Evolutionary conservation across 2,329 filamentous ascomycete species (phyloP).

Genomic region (Claviceps sp.): DNA sequence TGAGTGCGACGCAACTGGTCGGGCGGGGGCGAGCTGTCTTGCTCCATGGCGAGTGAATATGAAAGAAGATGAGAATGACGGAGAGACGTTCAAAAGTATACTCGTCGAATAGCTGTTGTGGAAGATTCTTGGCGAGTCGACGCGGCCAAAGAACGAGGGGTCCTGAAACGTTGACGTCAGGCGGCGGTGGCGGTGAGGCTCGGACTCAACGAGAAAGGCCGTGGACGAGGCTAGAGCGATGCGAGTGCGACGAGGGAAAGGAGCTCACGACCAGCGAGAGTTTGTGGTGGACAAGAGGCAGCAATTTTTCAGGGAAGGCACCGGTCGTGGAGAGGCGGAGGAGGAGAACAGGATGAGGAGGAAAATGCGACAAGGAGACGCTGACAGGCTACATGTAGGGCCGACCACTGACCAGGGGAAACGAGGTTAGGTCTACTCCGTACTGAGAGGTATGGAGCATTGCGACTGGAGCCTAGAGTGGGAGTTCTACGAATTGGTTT

Average conservation of each 20-base stretch:
- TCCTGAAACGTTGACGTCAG: constrained; percentile 11
- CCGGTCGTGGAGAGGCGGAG: constrained; percentile 1
- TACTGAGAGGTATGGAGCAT: too few species aligned
- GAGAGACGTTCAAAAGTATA: not conserved
- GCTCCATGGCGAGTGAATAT: constrained; percentile 28
- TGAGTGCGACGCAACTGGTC: constrained; percentile 35
- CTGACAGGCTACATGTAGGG: constrained; percentile 10
- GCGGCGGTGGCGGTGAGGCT: constrained; percentile 6
- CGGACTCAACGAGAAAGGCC: not conserved
- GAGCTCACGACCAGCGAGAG: constrained; percentile 9
- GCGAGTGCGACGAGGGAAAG: not conserved
- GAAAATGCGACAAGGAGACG: constrained; percentile 11
- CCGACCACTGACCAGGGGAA: constrained; percentile 11
- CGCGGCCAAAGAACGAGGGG: constrained; percentile 5
- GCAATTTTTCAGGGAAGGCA: not conserved
- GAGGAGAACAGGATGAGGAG: constrained; percentile 5
- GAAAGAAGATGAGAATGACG: not conserved
- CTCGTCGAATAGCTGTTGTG: not conserved
- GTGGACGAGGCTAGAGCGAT: constrained; percentile 1
- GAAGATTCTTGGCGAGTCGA: not conserved
- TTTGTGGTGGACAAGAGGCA: not conserved
- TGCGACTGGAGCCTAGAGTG: too few species aligned
- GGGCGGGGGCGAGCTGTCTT: constrained; percentile 25
- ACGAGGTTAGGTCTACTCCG: constrained; percentile 1
- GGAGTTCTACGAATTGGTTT: too few species aligned